These are phyloP conservation scores for Funneliformis mosseae DNA, from an alignment of 192 early-diverging fungal species.

Conservation along the genomic window DNA sequence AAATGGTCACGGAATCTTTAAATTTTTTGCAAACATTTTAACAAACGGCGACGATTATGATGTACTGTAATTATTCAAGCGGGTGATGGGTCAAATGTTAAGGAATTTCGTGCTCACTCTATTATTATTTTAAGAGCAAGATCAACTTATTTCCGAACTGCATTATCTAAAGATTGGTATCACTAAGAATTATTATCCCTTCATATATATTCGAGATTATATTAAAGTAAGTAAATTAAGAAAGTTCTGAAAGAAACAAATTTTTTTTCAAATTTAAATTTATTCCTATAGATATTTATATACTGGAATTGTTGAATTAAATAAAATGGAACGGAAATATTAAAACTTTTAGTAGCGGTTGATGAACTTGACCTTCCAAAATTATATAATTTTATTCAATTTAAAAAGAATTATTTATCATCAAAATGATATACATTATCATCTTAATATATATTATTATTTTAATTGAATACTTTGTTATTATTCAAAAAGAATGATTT, in stretches of 20 bases:
- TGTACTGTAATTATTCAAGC: background rate
- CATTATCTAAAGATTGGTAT: background rate
- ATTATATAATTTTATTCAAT: background rate
- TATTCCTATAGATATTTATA: background rate
- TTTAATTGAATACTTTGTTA: no score
- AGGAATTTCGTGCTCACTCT: conserved; percentile 20
- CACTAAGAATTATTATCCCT: background rate
- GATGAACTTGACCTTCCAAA: background rate
- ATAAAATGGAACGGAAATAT: background rate
- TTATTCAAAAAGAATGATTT: no score
- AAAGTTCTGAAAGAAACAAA: no score
- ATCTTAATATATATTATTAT: no score
- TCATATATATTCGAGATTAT: conserved; percentile 7
- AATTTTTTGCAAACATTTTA: background rate
- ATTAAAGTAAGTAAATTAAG: background rate
- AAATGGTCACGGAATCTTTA: no score
- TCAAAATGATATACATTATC: no score
- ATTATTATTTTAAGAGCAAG: background rate
- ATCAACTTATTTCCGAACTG: background rate
- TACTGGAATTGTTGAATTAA: background rate
- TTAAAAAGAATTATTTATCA: no score
- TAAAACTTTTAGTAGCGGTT: background rate
- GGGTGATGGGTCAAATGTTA: background rate
- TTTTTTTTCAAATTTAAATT: no score
- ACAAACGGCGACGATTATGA: background rate